Conservation (phyloP, 441 rosid species). For the Populus hybrid region DNA sequence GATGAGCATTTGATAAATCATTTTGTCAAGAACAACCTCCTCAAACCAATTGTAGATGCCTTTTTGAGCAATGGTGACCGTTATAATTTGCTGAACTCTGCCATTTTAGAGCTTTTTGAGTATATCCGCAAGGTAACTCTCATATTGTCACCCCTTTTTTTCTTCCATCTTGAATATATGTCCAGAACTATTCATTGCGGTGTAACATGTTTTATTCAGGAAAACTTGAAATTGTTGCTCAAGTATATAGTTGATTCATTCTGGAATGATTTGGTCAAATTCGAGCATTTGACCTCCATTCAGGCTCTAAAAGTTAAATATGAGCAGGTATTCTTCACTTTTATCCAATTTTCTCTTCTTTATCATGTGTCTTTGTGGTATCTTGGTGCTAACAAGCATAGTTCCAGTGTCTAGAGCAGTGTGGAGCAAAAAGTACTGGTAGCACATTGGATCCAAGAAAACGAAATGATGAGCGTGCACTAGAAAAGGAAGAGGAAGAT, state of each 20-base stretch:
- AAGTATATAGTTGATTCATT: too few species aligned
- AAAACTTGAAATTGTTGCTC: too few species aligned
- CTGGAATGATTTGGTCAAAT: constrained; percentile 78
- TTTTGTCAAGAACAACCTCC: too few species aligned
- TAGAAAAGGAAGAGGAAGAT: constrained; percentile 97
- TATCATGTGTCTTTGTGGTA: constrained; percentile 6
- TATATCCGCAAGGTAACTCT: too few species aligned
- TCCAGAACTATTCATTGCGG: too few species aligned
- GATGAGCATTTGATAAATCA: constrained; percentile 83
- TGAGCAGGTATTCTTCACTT: constrained; percentile 71
- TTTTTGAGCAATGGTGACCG: too few species aligned
- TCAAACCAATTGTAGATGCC: too few species aligned
- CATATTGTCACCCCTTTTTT: too few species aligned
- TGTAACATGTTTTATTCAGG: too few species aligned
- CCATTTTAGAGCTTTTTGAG: too few species aligned
- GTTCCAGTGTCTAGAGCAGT: constrained; percentile 79
- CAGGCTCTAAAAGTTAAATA: constrained; percentile 82
- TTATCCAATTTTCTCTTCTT: constrained; percentile 3
- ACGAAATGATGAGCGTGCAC: constrained; percentile 82
- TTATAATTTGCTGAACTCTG: too few species aligned
- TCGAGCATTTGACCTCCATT: constrained; percentile 70
- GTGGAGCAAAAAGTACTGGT: constrained; percentile 53
- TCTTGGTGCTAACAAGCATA: constrained; percentile 21
- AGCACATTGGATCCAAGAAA: constrained; percentile 60
- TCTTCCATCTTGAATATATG: too few species aligned